phyloP scores from a whole-genome alignment of 306 rosid species.

The Spatholobus suberectus region DNA sequence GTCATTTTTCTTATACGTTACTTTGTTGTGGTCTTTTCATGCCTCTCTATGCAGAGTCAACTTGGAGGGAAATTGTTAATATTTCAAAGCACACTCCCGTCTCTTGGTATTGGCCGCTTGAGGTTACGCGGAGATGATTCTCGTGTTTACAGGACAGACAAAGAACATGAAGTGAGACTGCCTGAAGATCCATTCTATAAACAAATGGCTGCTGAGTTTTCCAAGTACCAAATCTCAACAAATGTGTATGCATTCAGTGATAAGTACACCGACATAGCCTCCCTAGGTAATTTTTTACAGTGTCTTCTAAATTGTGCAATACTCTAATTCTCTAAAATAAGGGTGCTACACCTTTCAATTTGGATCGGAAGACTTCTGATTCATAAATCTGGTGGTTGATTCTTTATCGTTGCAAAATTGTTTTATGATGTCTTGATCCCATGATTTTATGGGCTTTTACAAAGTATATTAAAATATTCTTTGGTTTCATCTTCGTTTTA shows the following conservation, averaged over 20 bases:
- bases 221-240: constrained; percentile 88
- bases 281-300: constrained; percentile 69
- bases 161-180: constrained; percentile 80
- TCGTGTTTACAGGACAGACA: constrained; percentile 95
- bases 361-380: constrained; percentile 25
- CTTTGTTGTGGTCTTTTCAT: constrained; percentile 24
- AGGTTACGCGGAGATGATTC: constrained; percentile 96
- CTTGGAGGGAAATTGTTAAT: constrained; percentile 97
- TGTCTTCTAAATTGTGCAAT: constrained; percentile 21
- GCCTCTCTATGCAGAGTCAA: constrained; percentile 70
- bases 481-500: constrained; percentile 24
- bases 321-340: background rate
- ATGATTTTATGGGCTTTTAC: background rate
- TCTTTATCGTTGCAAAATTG: constrained; percentile 28
- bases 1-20: constrained; percentile 29
- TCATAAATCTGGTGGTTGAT: constrained; percentile 38
- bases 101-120: constrained; percentile 96
- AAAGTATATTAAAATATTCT: background rate
- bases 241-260: constrained; percentile 93
- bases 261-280: constrained; percentile 96
- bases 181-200: constrained; percentile 99
- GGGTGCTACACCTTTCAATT: constrained; percentile 5
- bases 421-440: constrained; percentile 29
- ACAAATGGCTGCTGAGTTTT: constrained; percentile 99
- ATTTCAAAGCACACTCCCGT: constrained; percentile 94